Conservation (phyloP, 257 asterid species). For the Scutellaria galericulata region DNA sequence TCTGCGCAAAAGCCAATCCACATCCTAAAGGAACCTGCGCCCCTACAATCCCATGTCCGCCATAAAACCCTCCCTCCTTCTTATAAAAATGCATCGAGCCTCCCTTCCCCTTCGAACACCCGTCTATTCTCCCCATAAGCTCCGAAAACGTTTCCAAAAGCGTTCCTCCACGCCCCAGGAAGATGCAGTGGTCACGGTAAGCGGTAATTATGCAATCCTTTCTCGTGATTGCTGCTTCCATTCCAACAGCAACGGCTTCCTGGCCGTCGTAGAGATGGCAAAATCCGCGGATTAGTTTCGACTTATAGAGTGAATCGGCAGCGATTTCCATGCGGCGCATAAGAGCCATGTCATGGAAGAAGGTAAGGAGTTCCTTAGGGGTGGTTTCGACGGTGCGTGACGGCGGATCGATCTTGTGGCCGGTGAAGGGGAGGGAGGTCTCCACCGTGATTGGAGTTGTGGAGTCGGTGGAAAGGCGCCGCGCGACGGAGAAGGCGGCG, state of each 20-base stretch:
- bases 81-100: constrained; percentile 98
- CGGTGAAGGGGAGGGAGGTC: constrained; percentile 85
- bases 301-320: constrained; percentile 94
- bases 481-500: constrained; percentile 47
- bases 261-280: constrained; percentile 98
- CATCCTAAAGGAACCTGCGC: constrained; percentile 92
- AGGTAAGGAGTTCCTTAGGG: constrained; percentile 67
- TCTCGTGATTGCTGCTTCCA: constrained; percentile 86
- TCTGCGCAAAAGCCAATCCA: constrained; percentile 97
- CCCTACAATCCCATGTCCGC: constrained; percentile 98
- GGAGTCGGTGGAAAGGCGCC: constrained; percentile 63
- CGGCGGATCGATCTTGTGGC: constrained; percentile 88
- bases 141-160: constrained; percentile 70
- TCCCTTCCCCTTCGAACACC: constrained; percentile 93
- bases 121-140: constrained; percentile 89
- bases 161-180: constrained; percentile 80
- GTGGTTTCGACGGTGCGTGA: constrained; percentile 77
- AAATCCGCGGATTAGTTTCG: constrained; percentile 90
- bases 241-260: constrained; percentile 91
- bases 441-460: constrained; percentile 68
- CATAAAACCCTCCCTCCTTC: constrained; percentile 85
- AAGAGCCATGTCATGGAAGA: constrained; percentile 79
- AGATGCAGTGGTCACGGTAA: constrained; percentile 77
- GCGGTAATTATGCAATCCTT: constrained; percentile 84
- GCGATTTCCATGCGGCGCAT: constrained; percentile 99